Evolutionary conservation across 768 basidiomycete genomes (phyloP), one percentile per base, ranked within the genome.

Genomic region (Floccularia luteovirens): DNA sequence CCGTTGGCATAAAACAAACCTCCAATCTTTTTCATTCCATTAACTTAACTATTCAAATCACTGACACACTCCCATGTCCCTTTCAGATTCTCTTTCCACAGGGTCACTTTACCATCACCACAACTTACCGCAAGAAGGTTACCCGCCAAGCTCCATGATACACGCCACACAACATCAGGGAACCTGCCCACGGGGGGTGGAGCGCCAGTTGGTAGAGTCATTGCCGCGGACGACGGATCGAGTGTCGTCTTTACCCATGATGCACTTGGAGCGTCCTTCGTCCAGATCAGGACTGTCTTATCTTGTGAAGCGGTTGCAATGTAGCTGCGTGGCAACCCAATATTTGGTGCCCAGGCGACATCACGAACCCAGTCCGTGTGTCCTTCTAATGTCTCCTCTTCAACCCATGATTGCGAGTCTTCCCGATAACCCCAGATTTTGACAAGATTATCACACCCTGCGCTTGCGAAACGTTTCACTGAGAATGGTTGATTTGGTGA

Each of bases 291-390:
- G 1, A 93, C 91, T 0, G 85, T 88, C 59, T 82, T 86, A 58
- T 94, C 90, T 69, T 97, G 93, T 0, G 90, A 92, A 0, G 91
- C 91, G 1, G 92, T 93, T 4, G 96, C 96, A 46, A 99, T 90
- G 62, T 97, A 97, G 55, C 82, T 86, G 46, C 91, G 75, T 0
- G 94, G 90, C 12, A 98, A 71, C 0, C 96, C 96, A 46, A 97
- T 93, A 49, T 90, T 96, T 0, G 96, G 94, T 1, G 93, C 93
- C 92, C 93, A 98, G 0, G 94, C 90, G n/a, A 97, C 93, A 57
- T 98, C 94, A 34, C 94, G 74, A 16, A 99, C 93, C 94, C 94
- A 99, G 60, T 99, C 94, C 0, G 84, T 76, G 60, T 99, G 94
- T 0, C 90, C 92, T 36, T 90, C 87, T 17, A 99, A 75, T 0